Percentiles rank a stretch among this genome's conserved stretches.
phyloP scores from a whole-genome alignment of 2,329 filamentous ascomycete genomes.

The Sarocladium strictum region DNA sequence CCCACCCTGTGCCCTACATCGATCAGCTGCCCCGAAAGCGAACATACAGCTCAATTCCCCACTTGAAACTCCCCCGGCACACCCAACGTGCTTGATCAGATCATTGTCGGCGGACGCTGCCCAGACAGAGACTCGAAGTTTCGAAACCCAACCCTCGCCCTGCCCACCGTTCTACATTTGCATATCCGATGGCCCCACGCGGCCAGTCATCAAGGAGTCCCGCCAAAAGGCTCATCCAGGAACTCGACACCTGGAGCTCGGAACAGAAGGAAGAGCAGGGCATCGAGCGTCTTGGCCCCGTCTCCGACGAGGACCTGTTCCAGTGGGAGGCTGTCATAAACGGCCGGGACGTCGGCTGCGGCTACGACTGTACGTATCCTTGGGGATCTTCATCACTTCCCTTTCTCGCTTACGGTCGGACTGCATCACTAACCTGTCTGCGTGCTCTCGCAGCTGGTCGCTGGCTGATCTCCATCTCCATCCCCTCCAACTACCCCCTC shows the following conservation, averaged over 20 bases:
- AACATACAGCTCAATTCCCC: no score
- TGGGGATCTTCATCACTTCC: no score
- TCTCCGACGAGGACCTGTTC: conserved; percentile 48
- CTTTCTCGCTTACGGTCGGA: no score
- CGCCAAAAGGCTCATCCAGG: conserved; percentile 51
- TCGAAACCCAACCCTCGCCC: background rate
- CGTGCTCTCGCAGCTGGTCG: conserved; percentile 50
- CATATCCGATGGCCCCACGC: conserved; percentile 8
- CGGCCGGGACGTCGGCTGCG: conserved; percentile 47
- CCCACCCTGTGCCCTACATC: no score
- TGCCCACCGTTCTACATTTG: background rate
- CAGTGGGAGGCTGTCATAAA: conserved; percentile 56
- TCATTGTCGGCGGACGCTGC: no score
- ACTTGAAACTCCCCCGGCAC: no score
- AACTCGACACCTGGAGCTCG: conserved; percentile 47
- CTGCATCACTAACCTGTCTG: no score
- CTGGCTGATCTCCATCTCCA: conserved; percentile 73
- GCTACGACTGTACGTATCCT: conserved; percentile 46
- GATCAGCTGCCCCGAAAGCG: no score
- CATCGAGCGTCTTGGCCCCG: conserved; percentile 54
- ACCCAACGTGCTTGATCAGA: background rate
- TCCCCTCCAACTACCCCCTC: conserved; percentile 75
- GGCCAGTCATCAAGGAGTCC: conserved; percentile 38
- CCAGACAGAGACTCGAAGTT: background rate
- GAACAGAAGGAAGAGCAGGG: conserved; percentile 44